These are phyloP conservation scores for Fusarium albidum DNA, from an alignment of 2,329 filamentous ascomycete species.

Conservation along the genomic window DNA sequence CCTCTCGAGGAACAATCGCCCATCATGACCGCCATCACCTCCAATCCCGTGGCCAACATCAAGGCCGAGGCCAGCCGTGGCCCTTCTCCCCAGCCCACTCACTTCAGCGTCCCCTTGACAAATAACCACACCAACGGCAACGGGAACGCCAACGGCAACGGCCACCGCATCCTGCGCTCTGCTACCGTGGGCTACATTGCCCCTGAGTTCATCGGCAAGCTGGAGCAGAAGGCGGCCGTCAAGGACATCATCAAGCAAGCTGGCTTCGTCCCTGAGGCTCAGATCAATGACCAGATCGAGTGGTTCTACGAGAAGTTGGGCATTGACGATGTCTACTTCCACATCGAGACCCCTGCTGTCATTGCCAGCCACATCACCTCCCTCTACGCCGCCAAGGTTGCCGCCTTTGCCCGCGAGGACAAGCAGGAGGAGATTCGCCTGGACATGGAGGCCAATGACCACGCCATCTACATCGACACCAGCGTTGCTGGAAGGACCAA, in stretches of 20 bases:
- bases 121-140: conserved; percentile 58
- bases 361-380: conserved; percentile 96
- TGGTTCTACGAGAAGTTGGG: conserved; percentile 99
- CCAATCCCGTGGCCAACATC: conserved; percentile 53
- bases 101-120: conserved; percentile 73
- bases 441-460: conserved; percentile 93
- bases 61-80: conserved; percentile 61
- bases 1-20: conserved; percentile 44
- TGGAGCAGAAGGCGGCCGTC: conserved; percentile 88
- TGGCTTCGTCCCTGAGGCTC: conserved; percentile 84
- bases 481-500: conserved; percentile 86
- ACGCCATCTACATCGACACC: conserved; percentile 98
- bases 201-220: conserved; percentile 91
- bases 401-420: conserved; percentile 90
- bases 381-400: conserved; percentile 95
- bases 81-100: conserved; percentile 88
- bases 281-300: conserved; percentile 84
- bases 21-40: conserved; percentile 46
- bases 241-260: conserved; percentile 80
- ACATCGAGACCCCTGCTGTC: conserved; percentile 84
- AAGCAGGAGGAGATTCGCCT: conserved; percentile 93
- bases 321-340: conserved; percentile 98
- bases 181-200: conserved; percentile 94
- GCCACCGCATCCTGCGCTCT: conserved; percentile 81
- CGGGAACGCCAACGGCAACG: conserved; percentile 60